Base-by-base conservation (phyloP, 441 rosid genomes). In the Breynia disticha region DNA sequence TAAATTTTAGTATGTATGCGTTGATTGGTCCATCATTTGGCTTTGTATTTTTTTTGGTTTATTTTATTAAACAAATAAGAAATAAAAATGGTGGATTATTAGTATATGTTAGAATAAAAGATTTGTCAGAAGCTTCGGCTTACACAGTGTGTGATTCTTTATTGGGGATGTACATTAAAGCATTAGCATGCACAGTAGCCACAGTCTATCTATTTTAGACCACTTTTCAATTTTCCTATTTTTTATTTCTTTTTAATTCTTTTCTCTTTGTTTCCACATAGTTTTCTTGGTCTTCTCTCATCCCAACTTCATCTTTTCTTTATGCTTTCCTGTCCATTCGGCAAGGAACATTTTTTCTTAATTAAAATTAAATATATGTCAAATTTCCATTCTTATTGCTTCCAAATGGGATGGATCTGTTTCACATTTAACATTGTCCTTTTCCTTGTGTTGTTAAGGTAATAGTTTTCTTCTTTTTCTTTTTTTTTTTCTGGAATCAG, bases 231-330 rank as follows among this genome's bases (percentile, higher is more conserved):
- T 20, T 54, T 49, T 61, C 10, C 42, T 15, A 41, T 70, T 66
- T 58, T 71, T 54, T 64, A 47, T 38, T 52, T 52, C 43, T 44
- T 19, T 18, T 62, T 56, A 62, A 43, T 50, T 52, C 67, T 65
- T 61, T 56, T 11, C 19, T 10, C 17, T 50, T 56, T 51, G 16
- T 18, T 17, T 19, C 45, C 32, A 52, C 46, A 11, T 46, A 43
- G 35, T 38, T 19, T 35, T 56, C 50, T 48, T 57, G 50, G 43
- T 19, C 57, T 63, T 77, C 81, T 79, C 84, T 76, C 77, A 84
- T 84, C 94, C 90, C 85, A 75, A 79, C 76, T 55, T 50, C 2
- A 32, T 45, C 48, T 47, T 17, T 49, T 62, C 56, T 72, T 61
- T 62, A 65, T 62, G 46, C 67, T 64, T 59, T 65, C 39, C 59